A percentile compares a stretch with the other conserved stretches of the same genome.
Evolutionary conservation across 176 grass and related monocot genomes (phyloP).

Genomic region (Aegilops speltoides): DNA sequence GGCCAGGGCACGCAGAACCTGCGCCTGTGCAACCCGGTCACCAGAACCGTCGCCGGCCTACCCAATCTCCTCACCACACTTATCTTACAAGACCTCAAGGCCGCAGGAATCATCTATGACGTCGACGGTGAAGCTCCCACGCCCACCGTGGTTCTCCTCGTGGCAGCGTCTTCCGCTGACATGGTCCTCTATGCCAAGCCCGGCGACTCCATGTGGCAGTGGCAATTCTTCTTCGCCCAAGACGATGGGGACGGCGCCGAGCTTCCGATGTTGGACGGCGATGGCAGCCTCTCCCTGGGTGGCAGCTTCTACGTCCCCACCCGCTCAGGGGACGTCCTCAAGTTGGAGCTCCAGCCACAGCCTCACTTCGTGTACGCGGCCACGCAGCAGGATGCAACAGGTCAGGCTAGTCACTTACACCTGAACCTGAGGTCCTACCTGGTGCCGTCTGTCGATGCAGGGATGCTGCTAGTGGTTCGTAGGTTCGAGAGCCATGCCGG

Average conservation of each 20-base stretch:
- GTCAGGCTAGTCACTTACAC: neutral
- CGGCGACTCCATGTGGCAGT: neutral
- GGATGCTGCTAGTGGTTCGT: too few species aligned
- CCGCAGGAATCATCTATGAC: neutral
- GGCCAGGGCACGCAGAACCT: neutral
- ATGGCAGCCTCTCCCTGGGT: neutral
- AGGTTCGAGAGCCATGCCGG: too few species aligned
- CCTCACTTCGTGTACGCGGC: neutral
- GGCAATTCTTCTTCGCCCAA: too few species aligned
- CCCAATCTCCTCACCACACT: neutral
- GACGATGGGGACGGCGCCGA: too few species aligned
- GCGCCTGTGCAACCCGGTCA: neutral
- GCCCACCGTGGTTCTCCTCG: neutral
- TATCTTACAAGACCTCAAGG: neutral
- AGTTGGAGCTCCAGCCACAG: neutral
- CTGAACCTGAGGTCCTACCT: neutral
- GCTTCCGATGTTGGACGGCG: neutral
- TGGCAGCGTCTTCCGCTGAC: neutral
- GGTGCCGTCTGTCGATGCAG: neutral
- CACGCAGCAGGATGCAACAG: neutral
- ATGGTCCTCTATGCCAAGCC: neutral
- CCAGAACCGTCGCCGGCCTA: neutral
- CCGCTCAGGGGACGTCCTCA: neutral
- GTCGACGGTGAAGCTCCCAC: neutral
- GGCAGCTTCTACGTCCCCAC: conserved; percentile 3